Base-by-base conservation (phyloP, 2,329 filamentous ascomycete genomes). In the Fragosphaeria purpurea region DNA sequence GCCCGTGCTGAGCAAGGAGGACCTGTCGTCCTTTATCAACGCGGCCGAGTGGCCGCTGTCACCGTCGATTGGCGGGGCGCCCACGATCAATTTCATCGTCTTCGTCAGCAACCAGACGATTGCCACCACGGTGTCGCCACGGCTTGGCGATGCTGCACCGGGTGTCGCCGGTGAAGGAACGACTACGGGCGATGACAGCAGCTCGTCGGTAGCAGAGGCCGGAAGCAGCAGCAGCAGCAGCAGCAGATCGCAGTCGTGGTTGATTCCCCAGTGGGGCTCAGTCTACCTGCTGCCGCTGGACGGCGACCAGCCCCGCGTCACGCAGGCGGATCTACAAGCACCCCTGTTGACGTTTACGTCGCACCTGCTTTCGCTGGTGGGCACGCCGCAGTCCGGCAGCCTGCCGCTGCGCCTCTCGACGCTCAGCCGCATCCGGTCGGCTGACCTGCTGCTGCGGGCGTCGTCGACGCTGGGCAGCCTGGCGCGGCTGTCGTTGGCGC, bases 41-140 rank as follows among this genome's bases (percentile, higher is more conserved):
- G 90, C 91, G 3, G 93, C 93, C 2, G 93, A 98, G 69, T 98
- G 93, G 93, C 93, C 93, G 0, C 70, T 98, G 3, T 95, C 86
- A 55, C 91, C 91, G 0, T 95, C 88, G 51, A 97, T 98, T 58
- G 93, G 90, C 41, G 82, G 81, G 13, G 91, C 91, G 0, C 93
- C 93, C 1, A 98, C 93, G 0, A 83, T 98, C 62, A 97, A 98
- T 67, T 97, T 98, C 63, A 83, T 97, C 51, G 76, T 97, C 33
- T 98, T 93, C 61, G 82, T 94, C 7, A 88, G 90, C 6, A 82
- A 87, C 52, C 79, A 85, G 52, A 88, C 83, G 8, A 89, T 88
- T 55, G 71, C 66, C 5, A 60, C 73, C 1, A 48, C 59, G 3
- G 9, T 11, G 9, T n/a, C 32, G 10, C 30, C 10, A n/a, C 31